phyloP scores from a whole-genome alignment of 148 eudicot genomes.

The Rhododendron molle region DNA sequence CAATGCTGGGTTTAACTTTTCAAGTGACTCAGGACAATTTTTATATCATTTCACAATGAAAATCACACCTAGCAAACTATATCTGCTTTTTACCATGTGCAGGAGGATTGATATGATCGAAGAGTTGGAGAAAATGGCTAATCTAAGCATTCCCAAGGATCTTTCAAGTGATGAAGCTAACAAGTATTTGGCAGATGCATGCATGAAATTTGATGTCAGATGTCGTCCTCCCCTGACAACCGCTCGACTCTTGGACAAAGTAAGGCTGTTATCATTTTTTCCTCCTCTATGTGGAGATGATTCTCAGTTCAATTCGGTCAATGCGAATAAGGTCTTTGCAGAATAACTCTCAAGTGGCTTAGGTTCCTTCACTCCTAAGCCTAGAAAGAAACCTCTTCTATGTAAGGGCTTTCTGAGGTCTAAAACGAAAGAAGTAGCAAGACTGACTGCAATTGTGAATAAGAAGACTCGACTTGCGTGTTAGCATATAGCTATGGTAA shows the following conservation, averaged over 20 bases:
- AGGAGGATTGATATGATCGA: slow-evolving; percentile 93
- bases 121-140: slow-evolving; percentile 78
- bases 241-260: slow-evolving; percentile 80
- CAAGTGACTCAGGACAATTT: neutral
- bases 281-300: neutral
- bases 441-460: too few relatives aligned
- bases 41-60: neutral
- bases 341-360: neutral
- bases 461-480: too few relatives aligned
- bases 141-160: slow-evolving; percentile 82
- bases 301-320: neutral
- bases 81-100: slow-evolving; percentile 13
- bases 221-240: slow-evolving; percentile 95
- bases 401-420: too few relatives aligned
- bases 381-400: too few relatives aligned
- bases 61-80: neutral
- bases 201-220: slow-evolving; percentile 67
- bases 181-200: slow-evolving; percentile 66
- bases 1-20: neutral
- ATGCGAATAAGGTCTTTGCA: neutral
- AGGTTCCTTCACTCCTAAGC: neutral
- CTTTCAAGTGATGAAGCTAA: slow-evolving; percentile 65
- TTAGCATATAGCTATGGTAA: too few relatives aligned
- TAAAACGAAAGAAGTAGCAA: too few relatives aligned
- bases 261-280: slow-evolving; percentile 18